phyloP scores from a whole-genome alignment of 2,329 filamentous ascomycete species.

The Botryosphaeria dothidea region DNA sequence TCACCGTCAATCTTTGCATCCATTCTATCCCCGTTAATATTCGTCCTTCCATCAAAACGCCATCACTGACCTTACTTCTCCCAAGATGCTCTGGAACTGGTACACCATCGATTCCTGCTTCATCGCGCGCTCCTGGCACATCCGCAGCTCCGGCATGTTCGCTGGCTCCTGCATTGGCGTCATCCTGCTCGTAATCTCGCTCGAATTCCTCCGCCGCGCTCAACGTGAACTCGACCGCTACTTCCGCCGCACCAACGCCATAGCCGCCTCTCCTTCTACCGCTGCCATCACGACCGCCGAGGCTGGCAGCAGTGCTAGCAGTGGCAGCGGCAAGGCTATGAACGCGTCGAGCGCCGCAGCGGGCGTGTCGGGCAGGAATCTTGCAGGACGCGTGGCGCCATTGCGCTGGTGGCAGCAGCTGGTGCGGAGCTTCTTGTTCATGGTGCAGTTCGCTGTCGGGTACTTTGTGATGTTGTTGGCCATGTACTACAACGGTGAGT shows the following conservation, averaged over 20 bases:
- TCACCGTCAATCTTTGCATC: background rate
- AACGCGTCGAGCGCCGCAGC: background rate
- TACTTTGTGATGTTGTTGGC: conserved; percentile 77
- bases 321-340: background rate
- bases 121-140: conserved; percentile 68
- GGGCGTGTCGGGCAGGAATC: conserved; percentile 24
- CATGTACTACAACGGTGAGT: conserved; percentile 60
- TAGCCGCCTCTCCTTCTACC: background rate
- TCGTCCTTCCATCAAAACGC: background rate
- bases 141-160: conserved; percentile 71
- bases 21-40: background rate
- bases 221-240: conserved; percentile 72
- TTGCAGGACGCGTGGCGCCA: conserved; percentile 57
- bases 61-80: background rate
- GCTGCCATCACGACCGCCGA: background rate
- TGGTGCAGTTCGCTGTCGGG: conserved; percentile 70
- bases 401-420: conserved; percentile 56
- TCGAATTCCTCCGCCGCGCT: conserved; percentile 71
- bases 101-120: conserved; percentile 72
- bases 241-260: conserved; percentile 49
- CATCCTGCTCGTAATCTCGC: conserved; percentile 68
- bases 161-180: conserved; percentile 79
- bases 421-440: conserved; percentile 66
- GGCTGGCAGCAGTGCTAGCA: background rate
- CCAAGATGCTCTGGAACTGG: conserved; percentile 80